Conservation (phyloP, 1,284 basidiomycete genomes). For the Leccinum pallidistipes region DNA sequence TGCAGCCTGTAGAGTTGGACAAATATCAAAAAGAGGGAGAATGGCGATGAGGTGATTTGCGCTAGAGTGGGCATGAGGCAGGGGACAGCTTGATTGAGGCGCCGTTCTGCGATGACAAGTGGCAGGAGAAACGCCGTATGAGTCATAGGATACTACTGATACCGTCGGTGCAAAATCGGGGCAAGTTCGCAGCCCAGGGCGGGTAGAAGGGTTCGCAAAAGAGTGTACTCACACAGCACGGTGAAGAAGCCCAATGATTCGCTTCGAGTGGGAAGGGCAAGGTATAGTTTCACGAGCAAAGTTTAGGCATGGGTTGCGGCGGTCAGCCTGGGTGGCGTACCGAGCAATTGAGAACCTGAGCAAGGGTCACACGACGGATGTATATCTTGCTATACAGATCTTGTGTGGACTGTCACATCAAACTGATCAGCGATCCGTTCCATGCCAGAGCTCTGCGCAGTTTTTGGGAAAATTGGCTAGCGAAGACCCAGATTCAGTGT, state of each 20-base stretch:
- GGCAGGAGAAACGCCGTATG: conserved; percentile 13
- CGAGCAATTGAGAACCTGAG: conserved; percentile 1
- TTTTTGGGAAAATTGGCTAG: conserved; percentile 17
- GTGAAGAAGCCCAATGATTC: not conserved
- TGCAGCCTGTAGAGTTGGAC: conserved; percentile 8
- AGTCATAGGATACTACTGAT: conserved; percentile 16
- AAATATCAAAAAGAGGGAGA: conserved; percentile 13
- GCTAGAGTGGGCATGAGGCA: conserved; percentile 21
- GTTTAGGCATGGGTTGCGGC: not conserved
- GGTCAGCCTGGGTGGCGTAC: conserved; percentile 11
- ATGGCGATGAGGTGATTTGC: conserved; percentile 23
- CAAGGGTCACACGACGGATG: not conserved
- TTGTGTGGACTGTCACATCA: not conserved
- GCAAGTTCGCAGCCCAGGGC: conserved; percentile 6
- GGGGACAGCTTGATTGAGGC: conserved; percentile 1
- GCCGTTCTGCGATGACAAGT: not conserved
- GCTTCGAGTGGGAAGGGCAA: conserved; percentile 13
- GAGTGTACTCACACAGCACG: not conserved
- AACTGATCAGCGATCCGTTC: conserved; percentile 21
- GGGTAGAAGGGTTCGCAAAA: conserved; percentile 7
- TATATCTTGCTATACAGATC: conserved; percentile 12
- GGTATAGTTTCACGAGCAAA: conserved; percentile 1
- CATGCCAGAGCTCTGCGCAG: conserved; percentile 6
- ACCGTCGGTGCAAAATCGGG: conserved; percentile 16
- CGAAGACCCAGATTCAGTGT: conserved; percentile 17